Evolutionary conservation across 129 eudicot genomes (phyloP).

Genomic region (Arctium lappa): DNA sequence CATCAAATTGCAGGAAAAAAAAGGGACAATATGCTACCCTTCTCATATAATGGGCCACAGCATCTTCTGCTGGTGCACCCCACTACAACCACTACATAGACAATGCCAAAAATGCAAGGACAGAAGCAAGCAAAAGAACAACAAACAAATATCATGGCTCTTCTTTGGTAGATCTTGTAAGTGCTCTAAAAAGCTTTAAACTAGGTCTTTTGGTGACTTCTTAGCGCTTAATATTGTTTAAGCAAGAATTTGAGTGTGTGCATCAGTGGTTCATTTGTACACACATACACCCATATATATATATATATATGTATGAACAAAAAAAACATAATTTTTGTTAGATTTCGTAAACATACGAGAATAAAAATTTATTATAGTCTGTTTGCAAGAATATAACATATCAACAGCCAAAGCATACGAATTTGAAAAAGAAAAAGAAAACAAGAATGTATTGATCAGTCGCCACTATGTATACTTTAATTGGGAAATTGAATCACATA

Average conservation of each 20-base stretch:
- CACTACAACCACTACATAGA: constrained; percentile 8
- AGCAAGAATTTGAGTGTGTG: background rate
- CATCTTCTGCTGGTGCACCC: background rate
- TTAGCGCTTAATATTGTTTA: background rate
- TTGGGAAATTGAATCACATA: background rate
- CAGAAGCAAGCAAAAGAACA: background rate
- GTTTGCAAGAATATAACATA: background rate
- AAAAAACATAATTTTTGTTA: background rate
- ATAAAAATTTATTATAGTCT: background rate
- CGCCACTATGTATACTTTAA: background rate
- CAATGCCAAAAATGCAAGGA: background rate
- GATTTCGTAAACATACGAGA: too few species aligned
- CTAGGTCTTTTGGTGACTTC: background rate
- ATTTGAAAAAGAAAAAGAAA: background rate
- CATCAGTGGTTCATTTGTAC: background rate
- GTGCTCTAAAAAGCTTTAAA: background rate
- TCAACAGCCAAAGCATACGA: background rate
- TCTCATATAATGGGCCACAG: constrained; percentile 9
- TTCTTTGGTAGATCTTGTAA: background rate
- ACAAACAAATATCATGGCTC: background rate
- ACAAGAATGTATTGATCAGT: background rate
- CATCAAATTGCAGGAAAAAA: background rate
- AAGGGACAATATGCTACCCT: background rate
- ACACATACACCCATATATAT: too few species aligned
- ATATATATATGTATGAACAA: too few species aligned